Conservation (phyloP, 2,329 filamentous ascomycete genomes). For the Fusarium sp. region DNA sequence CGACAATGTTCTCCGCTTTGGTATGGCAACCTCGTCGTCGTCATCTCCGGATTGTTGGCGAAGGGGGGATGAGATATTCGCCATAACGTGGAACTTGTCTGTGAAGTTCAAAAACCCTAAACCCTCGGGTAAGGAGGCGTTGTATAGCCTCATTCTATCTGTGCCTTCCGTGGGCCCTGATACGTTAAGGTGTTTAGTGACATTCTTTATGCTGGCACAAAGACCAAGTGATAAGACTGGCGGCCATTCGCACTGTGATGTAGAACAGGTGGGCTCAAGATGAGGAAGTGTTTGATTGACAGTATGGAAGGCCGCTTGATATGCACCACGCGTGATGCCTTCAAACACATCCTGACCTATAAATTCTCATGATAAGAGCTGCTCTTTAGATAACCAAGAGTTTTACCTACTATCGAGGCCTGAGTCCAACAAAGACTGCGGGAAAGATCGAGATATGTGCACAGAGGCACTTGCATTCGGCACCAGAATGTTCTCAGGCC, state of each 20-base stretch:
- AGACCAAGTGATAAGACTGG: neutral
- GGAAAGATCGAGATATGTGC: neutral
- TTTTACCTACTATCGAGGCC: neutral
- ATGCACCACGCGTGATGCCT: neutral
- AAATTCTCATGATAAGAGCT: neutral
- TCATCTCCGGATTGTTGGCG: neutral
- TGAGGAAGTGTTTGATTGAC: neutral
- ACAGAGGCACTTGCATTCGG: neutral
- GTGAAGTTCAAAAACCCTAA: neutral
- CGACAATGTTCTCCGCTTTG: neutral
- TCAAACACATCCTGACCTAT: neutral
- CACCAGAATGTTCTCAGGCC: neutral
- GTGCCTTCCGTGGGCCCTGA: neutral
- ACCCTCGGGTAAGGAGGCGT: neutral
- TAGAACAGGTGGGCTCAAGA: neutral
- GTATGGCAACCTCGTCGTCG: neutral
- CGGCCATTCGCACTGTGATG: neutral
- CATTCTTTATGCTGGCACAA: neutral
- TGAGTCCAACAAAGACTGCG: neutral
- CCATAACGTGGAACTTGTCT: neutral
- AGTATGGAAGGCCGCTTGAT: neutral
- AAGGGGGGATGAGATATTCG: neutral
- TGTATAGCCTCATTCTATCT: neutral
- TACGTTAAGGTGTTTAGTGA: neutral
- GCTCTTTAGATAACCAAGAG: neutral